Base-by-base conservation (phyloP, 106 monocot genomes). In the Vanilla planifolia region DNA sequence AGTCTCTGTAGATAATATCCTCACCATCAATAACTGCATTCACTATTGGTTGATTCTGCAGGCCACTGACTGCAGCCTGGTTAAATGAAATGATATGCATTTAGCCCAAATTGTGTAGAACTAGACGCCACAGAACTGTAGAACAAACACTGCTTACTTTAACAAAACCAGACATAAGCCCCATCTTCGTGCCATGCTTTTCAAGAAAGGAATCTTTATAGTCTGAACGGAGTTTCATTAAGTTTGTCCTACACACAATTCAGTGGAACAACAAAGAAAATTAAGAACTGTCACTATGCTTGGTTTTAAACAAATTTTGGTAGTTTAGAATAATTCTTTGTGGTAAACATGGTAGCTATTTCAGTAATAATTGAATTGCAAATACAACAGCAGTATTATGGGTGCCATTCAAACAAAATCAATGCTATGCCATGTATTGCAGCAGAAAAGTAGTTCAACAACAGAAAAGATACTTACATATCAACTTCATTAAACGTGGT, bases 401-500 rank as follows among this genome's bases (percentile, higher is more conserved):
- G n/a, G n/a, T n/a, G n/a, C n/a, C n/a, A n/a, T n/a, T n/a, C n/a
- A n/a, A n/a, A n/a, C n/a, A n/a, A n/a, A n/a, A n/a, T n/a, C n/a
- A n/a, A n/a, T n/a, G n/a, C 4, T 46, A 46, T 46, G 15, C 13
- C 45, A 46, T 46, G 45, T 17, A 46, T 46, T 0, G 14, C 15
- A 46, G 45, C 45, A 46, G 19, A 46, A 7, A 40, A 46, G 17
- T 5, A n/a, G 19, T 16, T 46, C 45, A 33, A 47, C 1, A 33
- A 60, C 16, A 59, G 7, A 30, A 48, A 25, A 60, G 30, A 15
- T 17, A 74, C 75, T 36, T 80, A 94, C 93, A 94, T 94, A 73
- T 94, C 89, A 55, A 89, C 93, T 89, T 94, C 93, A 80, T 94
- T 94, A 64, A 89, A 94, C 42, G 93, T 94, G 52, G 93, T 94